A percentile compares a stretch with the other conserved stretches of the same genome.
phyloP scores from a whole-genome alignment of 2,329 filamentous ascomycete species.

The Microcyclospora tardicrescens region DNA sequence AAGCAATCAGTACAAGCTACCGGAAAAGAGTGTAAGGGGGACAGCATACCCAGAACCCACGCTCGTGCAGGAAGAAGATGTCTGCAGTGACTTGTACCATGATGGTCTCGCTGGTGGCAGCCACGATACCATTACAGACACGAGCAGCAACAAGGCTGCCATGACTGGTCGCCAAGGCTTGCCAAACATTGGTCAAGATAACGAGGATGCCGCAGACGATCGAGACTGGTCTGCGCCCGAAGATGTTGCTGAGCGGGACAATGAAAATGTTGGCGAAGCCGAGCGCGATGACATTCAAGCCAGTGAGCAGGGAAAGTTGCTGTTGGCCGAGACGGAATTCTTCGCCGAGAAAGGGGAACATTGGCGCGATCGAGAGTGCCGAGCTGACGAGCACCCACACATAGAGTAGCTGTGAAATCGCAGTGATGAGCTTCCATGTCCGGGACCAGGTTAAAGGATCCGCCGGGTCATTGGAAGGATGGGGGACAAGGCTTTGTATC shows the following conservation, averaged over 20 bases:
- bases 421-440: conserved; percentile 21
- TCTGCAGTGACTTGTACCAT: conserved; percentile 33
- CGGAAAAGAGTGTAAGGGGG: not conserved
- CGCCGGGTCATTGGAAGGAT: conserved; percentile 2
- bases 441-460: conserved; percentile 19
- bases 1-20: conserved; percentile 5
- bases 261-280: conserved; percentile 34
- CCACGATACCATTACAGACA: conserved; percentile 30
- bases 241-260: conserved; percentile 33
- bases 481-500: too few relatives aligned
- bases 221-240: conserved; percentile 28
- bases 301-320: conserved; percentile 29
- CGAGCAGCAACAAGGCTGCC: conserved; percentile 31
- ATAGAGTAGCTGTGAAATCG: conserved; percentile 28
- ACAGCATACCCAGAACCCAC: conserved; percentile 9
- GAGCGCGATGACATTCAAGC: conserved; percentile 32
- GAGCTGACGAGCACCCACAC: conserved; percentile 32
- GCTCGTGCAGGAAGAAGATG: conserved; percentile 33
- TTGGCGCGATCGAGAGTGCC: conserved; percentile 31
- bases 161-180: conserved; percentile 31
- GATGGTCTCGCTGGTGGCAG: conserved; percentile 32
- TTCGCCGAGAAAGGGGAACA: conserved; percentile 30
- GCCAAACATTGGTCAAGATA: conserved; percentile 31
- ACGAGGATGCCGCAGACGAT: conserved; percentile 29
- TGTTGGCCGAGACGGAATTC: conserved; percentile 30